A percentile compares a stretch with the other conserved stretches of the same genome.
Evolutionary conservation across 257 asterid species (phyloP).

Genomic region (Rauvolfia tetraphylla): DNA sequence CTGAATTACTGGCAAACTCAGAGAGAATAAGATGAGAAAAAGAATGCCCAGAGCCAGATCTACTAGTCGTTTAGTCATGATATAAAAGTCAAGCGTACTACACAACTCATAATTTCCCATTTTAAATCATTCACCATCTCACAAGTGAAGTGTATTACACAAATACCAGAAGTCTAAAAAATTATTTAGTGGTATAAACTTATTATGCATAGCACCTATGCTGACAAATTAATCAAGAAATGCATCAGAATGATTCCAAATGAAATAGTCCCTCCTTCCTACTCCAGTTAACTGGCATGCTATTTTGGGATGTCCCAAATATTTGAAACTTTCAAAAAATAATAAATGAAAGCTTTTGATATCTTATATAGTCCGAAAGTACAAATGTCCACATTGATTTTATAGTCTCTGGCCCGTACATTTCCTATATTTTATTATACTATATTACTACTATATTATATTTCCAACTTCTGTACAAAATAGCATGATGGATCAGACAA

Average conservation of each 20-base stretch:
- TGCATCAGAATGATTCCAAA: not conserved
- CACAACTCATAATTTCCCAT: too few relatives aligned
- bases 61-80: not conserved
- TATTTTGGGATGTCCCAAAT: not conserved
- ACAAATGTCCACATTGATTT: not conserved
- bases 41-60: not conserved
- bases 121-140: not conserved
- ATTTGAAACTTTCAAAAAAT: not conserved
- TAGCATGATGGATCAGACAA: not conserved
- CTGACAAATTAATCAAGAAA: not conserved
- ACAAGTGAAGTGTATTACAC: not conserved
- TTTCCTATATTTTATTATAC: not conserved
- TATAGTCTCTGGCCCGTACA: not conserved
- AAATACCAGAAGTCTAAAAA: not conserved
- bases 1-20: not conserved
- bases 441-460: not conserved
- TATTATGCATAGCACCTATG: not conserved
- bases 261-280: not conserved
- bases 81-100: too few relatives aligned
- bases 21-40: not conserved
- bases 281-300: not conserved
- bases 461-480: not conserved
- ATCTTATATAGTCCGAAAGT: not conserved
- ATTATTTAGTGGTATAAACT: not conserved
- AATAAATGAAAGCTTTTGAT: conserved; percentile 2